Evolutionary conservation across 2,329 filamentous ascomycete species (phyloP).

Genomic region (Ilyonectria sp.): DNA sequence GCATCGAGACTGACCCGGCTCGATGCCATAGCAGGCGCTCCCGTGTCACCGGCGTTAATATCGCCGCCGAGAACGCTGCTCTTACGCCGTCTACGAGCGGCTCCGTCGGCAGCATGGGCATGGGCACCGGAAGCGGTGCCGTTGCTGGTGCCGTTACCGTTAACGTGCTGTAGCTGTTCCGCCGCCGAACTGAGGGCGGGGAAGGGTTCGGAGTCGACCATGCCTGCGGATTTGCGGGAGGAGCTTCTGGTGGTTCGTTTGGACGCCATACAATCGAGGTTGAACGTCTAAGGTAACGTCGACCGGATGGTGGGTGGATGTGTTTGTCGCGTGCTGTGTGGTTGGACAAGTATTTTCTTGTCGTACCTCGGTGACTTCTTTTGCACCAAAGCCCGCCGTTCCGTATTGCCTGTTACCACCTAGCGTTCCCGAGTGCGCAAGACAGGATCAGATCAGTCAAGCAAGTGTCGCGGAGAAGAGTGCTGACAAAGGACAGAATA

Average conservation of each 20-base stretch:
- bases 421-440: neutral
- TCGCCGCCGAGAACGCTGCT: conserved; percentile 69
- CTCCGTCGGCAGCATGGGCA: conserved; percentile 52
- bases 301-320: conserved; percentile 1
- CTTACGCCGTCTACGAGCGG: conserved; percentile 66
- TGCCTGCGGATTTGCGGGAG: conserved; percentile 42
- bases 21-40: conserved; percentile 68
- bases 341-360: neutral
- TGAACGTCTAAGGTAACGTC: neutral
- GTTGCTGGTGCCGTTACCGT: conserved; percentile 42
- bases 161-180: conserved; percentile 63
- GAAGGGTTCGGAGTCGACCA: conserved; percentile 68
- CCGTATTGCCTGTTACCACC: neutral
- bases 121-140: conserved; percentile 34
- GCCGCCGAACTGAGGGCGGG: conserved; percentile 67
- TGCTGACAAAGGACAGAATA: conserved; percentile 2
- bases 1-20: conserved; percentile 63
- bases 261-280: conserved; percentile 17
- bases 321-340: conserved; percentile 1
- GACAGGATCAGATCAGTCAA: neutral
- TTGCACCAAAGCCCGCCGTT: neutral
- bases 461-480: neutral
- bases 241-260: conserved; percentile 18
- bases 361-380: conserved; percentile 5
- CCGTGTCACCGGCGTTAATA: conserved; percentile 69